Evolutionary conservation across 257 asterid genomes (phyloP).

Genomic region (Petunia axillaris): DNA sequence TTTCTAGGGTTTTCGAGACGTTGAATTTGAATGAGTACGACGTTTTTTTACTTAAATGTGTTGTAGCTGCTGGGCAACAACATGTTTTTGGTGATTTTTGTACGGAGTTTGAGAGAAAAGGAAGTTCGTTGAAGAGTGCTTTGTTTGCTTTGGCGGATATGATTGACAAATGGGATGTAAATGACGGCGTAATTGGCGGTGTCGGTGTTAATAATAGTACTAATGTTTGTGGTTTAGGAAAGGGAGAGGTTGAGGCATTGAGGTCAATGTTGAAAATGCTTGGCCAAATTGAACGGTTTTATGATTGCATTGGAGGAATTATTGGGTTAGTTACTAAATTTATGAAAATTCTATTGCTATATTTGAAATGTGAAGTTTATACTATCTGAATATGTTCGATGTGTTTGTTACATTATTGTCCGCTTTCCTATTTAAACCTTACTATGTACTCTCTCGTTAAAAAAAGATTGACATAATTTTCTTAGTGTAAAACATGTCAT

Average conservation of each 20-base stretch:
- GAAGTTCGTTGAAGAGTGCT: slow-evolving; percentile 67
- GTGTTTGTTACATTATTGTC: neutral
- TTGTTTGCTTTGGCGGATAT: slow-evolving; percentile 76
- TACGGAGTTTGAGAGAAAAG: slow-evolving; percentile 37
- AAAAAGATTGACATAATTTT: too few relatives aligned
- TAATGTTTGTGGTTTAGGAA: slow-evolving; percentile 35
- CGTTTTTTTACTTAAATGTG: slow-evolving; percentile 75
- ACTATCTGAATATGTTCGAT: neutral
- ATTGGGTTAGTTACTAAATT: slow-evolving; percentile 65
- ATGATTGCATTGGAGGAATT: slow-evolving; percentile 94
- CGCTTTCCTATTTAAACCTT: neutral
- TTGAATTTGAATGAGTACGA: slow-evolving; percentile 60
- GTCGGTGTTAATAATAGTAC: slow-evolving; percentile 23
- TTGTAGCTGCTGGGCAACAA: slow-evolving; percentile 85
- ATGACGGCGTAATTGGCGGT: slow-evolving; percentile 24
- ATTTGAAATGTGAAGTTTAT: neutral
- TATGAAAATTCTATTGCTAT: neutral
- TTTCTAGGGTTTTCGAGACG: slow-evolving; percentile 44
- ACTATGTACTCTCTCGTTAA: neutral
- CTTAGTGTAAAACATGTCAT: too few relatives aligned
- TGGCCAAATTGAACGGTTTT: slow-evolving; percentile 80
- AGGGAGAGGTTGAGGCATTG: slow-evolving; percentile 55
- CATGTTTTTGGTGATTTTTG: slow-evolving; percentile 63
- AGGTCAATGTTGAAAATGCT: slow-evolving; percentile 73
- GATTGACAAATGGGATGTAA: slow-evolving; percentile 83